Conservation (phyloP, 2,329 filamentous ascomycete genomes). For the Penicillium frequentans region DNA sequence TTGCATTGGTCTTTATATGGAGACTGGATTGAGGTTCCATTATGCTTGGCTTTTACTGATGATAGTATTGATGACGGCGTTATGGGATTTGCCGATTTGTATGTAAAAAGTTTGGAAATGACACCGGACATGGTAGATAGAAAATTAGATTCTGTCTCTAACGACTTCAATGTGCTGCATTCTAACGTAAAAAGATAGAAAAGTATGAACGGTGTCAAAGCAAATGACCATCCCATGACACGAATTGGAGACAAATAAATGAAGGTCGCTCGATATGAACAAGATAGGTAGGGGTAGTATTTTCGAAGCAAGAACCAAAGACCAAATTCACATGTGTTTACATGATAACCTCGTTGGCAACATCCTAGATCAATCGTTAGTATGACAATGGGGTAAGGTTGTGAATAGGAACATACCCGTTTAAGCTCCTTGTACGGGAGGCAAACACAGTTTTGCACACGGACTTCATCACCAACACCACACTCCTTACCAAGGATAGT, state of each 20-base stretch:
- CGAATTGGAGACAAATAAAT: conserved; percentile 12
- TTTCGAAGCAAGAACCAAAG: conserved; percentile 13
- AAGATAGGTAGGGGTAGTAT: conserved; percentile 16
- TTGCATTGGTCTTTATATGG: not conserved
- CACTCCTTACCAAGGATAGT: conserved; percentile 98
- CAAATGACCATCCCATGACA: conserved; percentile 20
- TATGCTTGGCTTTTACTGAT: not conserved
- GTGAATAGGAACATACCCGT: conserved; percentile 64
- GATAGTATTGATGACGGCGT: conserved; percentile 8
- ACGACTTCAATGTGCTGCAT: conserved; percentile 9
- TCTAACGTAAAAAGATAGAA: conserved; percentile 11
- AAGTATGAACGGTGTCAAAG: conserved; percentile 11
- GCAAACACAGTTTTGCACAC: conserved; percentile 97
- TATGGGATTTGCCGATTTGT: not conserved
- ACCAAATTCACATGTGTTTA: conserved; percentile 46
- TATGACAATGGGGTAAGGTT: not conserved
- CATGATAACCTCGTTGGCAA: conserved; percentile 76
- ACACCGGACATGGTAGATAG: not conserved
- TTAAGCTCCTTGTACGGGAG: conserved; percentile 98
- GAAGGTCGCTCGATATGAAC: conserved; percentile 19
- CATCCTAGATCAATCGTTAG: conserved; percentile 30
- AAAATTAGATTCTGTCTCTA: conserved; percentile 2
- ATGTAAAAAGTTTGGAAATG: not conserved
- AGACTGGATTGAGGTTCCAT: not conserved
- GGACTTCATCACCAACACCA: conserved; percentile 85